Base-by-base conservation (phyloP, 352 stramenopile species). In the Pythium brassicae region DNA sequence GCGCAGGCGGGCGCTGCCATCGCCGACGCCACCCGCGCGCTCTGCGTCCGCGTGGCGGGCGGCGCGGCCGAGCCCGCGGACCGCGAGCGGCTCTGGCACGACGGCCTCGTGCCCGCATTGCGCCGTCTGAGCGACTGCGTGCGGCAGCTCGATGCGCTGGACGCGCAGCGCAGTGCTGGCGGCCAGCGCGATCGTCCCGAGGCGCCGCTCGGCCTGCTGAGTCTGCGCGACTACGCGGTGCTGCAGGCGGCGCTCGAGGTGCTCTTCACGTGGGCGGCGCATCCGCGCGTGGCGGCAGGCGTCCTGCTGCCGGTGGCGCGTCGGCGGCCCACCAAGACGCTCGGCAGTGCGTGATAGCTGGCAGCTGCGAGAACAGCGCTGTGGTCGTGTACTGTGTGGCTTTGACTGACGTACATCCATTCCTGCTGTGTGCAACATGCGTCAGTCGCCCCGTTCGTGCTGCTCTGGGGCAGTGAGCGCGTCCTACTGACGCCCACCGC, bases 151-250 rank as follows among this genome's bases (percentile, higher is more conserved):
- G 47, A 61, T 20, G 27, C 63, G 22, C 32, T 53, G 29, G 50
- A 60, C 20, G 35, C 57, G 17, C 12, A 5, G 19, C 37, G 17
- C 29, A 27, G 48, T n/a, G 15, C 39, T 55, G 37, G n/a, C 29
- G 29, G 27, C 3, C 39, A 52, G 46, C n/a, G n/a, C n/a, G n/a
- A n/a, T n/a, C n/a, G n/a, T n/a, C 75, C 75, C 7, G 69, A 66
- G 39, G 83, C 83, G 19, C 83, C 85, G 6, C 66, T 63, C 3
- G 81, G 80, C 46, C 66, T 95, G 43, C 65, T 95, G 27, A 95
- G 85, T 71, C 65, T 95, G 32, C 77, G 83, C 3, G 85, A 95
- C 62, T 93, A 92, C 72, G 88, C 83, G 20, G 71, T 85, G 52
- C 69, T 95, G 26, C 85, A 95, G 63, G 83, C 85, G 3, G 79